Evolutionary conservation across 2,329 filamentous ascomycete genomes (phyloP), one percentile per base, ranked within the genome.

Genomic region (Tolypocladium guangdongense): DNA sequence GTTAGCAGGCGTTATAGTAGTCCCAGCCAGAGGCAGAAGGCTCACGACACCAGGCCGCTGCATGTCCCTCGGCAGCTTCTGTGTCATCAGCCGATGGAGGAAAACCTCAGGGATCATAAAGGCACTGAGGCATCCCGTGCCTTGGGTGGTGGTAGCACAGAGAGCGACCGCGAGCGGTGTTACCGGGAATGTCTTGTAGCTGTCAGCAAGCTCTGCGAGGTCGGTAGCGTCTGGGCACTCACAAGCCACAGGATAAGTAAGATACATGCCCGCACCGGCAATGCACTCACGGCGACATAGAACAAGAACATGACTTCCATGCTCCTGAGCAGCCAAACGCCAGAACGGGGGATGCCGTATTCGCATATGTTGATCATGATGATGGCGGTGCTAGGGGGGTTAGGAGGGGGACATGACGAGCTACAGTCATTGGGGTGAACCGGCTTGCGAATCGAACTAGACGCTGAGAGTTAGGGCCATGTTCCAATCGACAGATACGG

Each of bases 31-130:
- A 8, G 39, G 2, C 14, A 24, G 14, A 4, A 46, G 18, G 62
- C 69, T 57, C 60, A 77, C 75, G 55, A 95, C 90, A 62, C 86
- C 88, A 0, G 89, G 89, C 12, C 88, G 80, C 22, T 89, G 78
- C 43, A 79, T 83, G 63, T 92, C 88, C 52, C 81, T 78, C 0
- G 89, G 89, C 0, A 95, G 74, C 62, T 93, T 93, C 63, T 92
- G 87, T 0, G 88, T 92, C 88, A 93, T 93, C 32, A 95, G 77
- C 33, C 89, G 82, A 65, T 93, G 93, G 50, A 95, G 81, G 64
- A 91, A 93, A 50, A 89, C 87, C 1, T 86, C 82, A 57, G 90
- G 90, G 30, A 95, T 87, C 84, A 91, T 91, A 55, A 92, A 78
- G 49, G 74, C 75, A 47, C 82, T 78, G 2, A 81, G 67, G 56